phyloP scores from a whole-genome alignment of 1,139 yeast species.

The Taphrina communis region DNA sequence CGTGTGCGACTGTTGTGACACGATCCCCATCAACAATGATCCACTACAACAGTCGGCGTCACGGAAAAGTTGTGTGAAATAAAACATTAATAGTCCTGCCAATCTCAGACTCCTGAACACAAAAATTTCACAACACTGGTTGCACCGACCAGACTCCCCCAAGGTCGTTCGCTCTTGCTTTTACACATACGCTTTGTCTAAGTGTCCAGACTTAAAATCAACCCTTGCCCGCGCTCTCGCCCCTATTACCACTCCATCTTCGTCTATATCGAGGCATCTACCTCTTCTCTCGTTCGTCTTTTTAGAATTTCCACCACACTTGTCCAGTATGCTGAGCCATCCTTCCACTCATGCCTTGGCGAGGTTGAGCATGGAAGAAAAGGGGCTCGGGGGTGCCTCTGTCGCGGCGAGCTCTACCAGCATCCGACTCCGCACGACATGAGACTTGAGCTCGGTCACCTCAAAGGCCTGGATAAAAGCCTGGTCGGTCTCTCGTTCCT shows the following conservation, averaged over 20 bases:
- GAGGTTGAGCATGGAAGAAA: conserved; percentile 24
- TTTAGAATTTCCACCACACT: neutral
- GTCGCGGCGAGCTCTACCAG: neutral
- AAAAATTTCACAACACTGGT: too few species aligned
- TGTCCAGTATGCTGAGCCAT: neutral
- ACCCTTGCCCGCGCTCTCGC: neutral
- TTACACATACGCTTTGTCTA: neutral
- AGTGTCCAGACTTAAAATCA: neutral
- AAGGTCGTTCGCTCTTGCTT: too few species aligned
- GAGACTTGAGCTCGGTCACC: conserved; percentile 13
- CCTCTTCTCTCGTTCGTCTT: conserved; percentile 8
- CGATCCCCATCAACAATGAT: too few species aligned
- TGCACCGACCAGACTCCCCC: too few species aligned
- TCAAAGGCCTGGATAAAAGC: conserved; percentile 73
- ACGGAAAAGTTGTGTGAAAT: too few species aligned
- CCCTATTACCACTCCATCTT: neutral
- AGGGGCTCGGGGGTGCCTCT: conserved; percentile 22
- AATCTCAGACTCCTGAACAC: too few species aligned
- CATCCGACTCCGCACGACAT: conserved; percentile 15
- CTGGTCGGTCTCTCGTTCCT: conserved; percentile 92
- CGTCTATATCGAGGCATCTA: neutral
- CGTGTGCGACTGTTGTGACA: too few species aligned
- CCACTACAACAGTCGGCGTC: too few species aligned
- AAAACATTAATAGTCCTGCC: too few species aligned
- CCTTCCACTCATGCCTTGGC: conserved; percentile 27